Conservation (phyloP, 225 moss, liverwort and hornwort genomes). For the Pseudoscleropodium purum region DNA sequence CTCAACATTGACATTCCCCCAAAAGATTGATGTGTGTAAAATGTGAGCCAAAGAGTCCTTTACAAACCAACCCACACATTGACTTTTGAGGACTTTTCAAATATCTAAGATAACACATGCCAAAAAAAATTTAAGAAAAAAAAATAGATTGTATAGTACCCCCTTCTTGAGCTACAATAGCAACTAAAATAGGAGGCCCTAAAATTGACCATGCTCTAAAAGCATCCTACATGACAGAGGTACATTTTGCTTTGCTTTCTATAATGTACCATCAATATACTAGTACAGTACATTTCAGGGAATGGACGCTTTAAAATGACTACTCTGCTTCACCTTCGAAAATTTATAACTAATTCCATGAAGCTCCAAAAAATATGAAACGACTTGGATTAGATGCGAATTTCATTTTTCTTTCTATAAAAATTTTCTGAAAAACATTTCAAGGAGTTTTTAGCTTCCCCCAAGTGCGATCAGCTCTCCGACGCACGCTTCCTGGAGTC, state of each 20-base stretch:
- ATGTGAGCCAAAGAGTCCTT: too few species aligned
- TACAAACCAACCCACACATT: background rate
- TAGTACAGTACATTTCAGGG: too few species aligned
- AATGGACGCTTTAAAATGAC: too few species aligned
- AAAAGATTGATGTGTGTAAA: background rate
- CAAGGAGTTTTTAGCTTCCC: background rate
- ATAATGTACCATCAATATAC: background rate
- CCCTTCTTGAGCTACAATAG: background rate
- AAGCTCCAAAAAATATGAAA: background rate
- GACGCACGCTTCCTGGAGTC: too few species aligned
- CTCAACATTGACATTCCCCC: background rate
- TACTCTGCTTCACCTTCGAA: background rate
- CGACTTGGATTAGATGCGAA: background rate
- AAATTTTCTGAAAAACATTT: background rate
- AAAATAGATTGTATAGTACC: too few species aligned
- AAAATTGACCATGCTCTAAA: background rate
- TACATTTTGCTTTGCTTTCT: background rate
- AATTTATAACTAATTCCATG: background rate
- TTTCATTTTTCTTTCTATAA: background rate
- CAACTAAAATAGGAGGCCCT: too few species aligned
- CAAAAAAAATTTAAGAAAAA: too few species aligned
- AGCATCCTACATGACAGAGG: fast-evolving
- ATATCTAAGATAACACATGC: too few species aligned
- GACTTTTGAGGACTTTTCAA: background rate
- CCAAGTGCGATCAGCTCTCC: background rate